These are phyloP conservation scores for Fagopyrum esculentum DNA, from an alignment of 148 eudicot species.

Conservation along the genomic window DNA sequence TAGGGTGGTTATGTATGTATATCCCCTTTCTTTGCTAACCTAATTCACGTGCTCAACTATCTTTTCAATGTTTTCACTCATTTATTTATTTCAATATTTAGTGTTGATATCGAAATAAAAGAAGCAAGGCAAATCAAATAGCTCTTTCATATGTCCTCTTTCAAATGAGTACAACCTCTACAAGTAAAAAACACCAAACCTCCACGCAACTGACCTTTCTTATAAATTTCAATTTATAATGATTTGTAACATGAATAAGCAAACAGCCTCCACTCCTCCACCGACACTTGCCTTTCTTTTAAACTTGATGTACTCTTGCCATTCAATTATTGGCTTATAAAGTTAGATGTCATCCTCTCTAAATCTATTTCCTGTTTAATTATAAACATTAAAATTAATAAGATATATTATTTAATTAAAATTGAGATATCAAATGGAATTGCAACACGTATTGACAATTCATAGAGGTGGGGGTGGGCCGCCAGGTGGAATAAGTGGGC, in stretches of 20 bases:
- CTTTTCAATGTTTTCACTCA: neutral
- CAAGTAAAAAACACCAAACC: neutral
- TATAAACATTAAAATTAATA: no score
- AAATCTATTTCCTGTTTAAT: neutral
- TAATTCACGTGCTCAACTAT: neutral
- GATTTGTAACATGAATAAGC: neutral
- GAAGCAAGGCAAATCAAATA: neutral
- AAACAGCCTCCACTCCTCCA: neutral
- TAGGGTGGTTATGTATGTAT: neutral
- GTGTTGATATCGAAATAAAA: neutral
- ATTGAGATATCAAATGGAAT: no score
- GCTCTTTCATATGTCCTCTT: neutral
- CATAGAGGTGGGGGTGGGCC: conserved; percentile 2
- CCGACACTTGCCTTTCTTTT: neutral
- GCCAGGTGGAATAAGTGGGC: conserved; percentile 6
- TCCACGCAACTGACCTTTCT: conserved; percentile 7
- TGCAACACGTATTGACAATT: neutral
- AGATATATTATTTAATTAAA: no score
- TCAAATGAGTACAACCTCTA: neutral
- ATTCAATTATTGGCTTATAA: neutral
- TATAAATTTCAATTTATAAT: neutral
- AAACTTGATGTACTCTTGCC: neutral
- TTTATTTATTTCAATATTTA: neutral
- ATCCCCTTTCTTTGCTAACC: neutral
- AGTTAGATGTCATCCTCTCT: neutral